phyloP scores from a whole-genome alignment of 164 flowering plant species.

The Pachysandra terminalis region DNA sequence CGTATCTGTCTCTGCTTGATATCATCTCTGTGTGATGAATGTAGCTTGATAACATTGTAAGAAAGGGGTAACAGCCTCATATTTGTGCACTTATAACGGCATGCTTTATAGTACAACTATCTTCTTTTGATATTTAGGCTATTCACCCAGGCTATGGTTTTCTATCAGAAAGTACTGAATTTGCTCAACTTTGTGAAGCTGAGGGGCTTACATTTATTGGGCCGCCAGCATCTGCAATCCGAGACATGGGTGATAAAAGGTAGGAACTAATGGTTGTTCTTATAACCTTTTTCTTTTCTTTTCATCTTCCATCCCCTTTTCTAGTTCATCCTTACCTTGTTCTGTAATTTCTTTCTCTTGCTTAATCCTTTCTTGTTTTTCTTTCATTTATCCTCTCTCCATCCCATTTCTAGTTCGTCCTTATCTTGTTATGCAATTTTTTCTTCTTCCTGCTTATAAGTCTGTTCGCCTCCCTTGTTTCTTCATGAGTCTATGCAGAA shows the following conservation, averaged over 20 bases:
- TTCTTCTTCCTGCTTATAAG: no score
- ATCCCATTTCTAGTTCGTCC: no score
- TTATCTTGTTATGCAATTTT: no score
- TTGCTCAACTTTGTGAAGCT: slow-evolving; percentile 91
- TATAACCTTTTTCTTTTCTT: neutral
- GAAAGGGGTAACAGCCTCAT: neutral
- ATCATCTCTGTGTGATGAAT: neutral
- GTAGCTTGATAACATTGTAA: neutral
- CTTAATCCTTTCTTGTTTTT: neutral
- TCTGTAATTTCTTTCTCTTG: slow-evolving; percentile 1
- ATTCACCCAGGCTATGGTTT: slow-evolving; percentile 99
- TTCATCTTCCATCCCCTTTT: neutral
- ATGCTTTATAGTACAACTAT: slow-evolving; percentile 17
- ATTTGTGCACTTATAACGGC: neutral
- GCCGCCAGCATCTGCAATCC: slow-evolving; percentile 93
- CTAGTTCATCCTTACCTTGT: neutral
- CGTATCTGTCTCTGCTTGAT: neutral
- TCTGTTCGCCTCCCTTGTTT: no score
- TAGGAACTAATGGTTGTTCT: slow-evolving; percentile 14
- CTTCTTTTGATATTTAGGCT: slow-evolving; percentile 54
- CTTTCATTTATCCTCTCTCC: slow-evolving; percentile 2
- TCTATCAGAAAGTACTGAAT: slow-evolving; percentile 85
- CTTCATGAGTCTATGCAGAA: no score
- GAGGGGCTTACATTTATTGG: slow-evolving; percentile 85
- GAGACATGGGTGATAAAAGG: slow-evolving; percentile 99